Evolutionary conservation across 2,329 filamentous ascomycete species (phyloP).

Genomic region (Talaromyces verruculosus): DNA sequence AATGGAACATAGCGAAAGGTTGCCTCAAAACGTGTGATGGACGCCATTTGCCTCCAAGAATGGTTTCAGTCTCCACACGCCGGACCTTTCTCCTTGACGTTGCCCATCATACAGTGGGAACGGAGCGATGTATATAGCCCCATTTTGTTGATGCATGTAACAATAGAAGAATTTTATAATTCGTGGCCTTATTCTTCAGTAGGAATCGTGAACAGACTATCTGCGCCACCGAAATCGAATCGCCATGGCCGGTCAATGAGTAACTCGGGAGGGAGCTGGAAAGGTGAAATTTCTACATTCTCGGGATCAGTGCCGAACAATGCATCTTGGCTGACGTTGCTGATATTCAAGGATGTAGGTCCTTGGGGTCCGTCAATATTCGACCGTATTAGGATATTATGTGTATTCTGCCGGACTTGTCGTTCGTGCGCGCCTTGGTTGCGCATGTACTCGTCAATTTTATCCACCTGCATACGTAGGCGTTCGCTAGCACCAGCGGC

Average conservation of each 20-base stretch:
- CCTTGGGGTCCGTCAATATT: neutral
- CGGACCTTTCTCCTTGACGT: neutral
- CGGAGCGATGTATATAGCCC: neutral
- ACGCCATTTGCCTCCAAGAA: neutral
- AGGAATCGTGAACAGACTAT: neutral
- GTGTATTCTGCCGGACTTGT: slow-evolving; percentile 20
- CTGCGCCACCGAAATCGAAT: slow-evolving; percentile 21
- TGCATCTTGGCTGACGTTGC: neutral
- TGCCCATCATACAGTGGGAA: neutral
- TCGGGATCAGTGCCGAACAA: neutral
- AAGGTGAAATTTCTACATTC: slow-evolving; percentile 30
- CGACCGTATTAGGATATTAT: slow-evolving; percentile 17
- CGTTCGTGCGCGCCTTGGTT: slow-evolving; percentile 8
- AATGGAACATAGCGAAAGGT: neutral
- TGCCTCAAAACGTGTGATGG: neutral
- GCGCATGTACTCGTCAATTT: slow-evolving; percentile 48
- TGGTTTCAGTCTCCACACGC: neutral
- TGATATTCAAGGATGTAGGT: neutral
- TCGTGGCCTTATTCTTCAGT: neutral
- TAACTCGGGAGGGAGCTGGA: slow-evolving; percentile 44
- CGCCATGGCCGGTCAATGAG: slow-evolving; percentile 47
- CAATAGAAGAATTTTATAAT: neutral
- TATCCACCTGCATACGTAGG: slow-evolving; percentile 44
- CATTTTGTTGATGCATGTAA: neutral
- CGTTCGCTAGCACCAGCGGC: slow-evolving; percentile 42